Percentiles rank a stretch among this genome's conserved stretches.
Conservation (phyloP, 2,329 filamentous ascomycete species). For the Colletotrichum destructivum region DNA sequence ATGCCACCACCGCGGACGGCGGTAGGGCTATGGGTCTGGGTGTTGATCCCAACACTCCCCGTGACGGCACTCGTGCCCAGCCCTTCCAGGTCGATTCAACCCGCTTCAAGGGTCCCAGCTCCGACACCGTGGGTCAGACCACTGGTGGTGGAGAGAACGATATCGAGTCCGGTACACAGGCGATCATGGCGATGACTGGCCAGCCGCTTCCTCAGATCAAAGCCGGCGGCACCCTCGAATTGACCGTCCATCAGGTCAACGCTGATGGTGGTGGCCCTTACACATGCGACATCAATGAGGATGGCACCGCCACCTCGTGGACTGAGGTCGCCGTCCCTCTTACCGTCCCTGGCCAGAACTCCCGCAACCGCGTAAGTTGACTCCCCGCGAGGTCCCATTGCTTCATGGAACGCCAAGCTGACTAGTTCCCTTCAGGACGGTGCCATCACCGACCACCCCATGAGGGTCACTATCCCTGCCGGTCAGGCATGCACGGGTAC, state of each 20-base stretch:
- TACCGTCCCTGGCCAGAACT: slow-evolving; percentile 66
- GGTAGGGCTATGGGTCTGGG: slow-evolving; percentile 68
- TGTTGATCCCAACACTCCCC: slow-evolving; percentile 69
- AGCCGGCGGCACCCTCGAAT: slow-evolving; percentile 68
- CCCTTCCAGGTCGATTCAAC: slow-evolving; percentile 77
- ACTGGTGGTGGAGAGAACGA: slow-evolving; percentile 70
- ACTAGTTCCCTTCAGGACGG: slow-evolving; percentile 49
- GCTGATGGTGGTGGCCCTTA: slow-evolving; percentile 57
- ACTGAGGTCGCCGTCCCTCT: slow-evolving; percentile 64
- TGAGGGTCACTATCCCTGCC: slow-evolving; percentile 67
- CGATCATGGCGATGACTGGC: slow-evolving; percentile 72
- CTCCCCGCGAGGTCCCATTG: no score
- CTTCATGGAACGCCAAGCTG: not conserved
- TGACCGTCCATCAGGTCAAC: slow-evolving; percentile 60
- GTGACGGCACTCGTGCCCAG: slow-evolving; percentile 71
- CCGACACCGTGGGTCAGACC: slow-evolving; percentile 71
- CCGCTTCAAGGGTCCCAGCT: slow-evolving; percentile 69
- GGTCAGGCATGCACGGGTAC: slow-evolving; percentile 69
- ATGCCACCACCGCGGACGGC: slow-evolving; percentile 70
- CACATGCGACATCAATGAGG: slow-evolving; percentile 70
- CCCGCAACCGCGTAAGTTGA: slow-evolving; percentile 56
- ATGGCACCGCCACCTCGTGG: slow-evolving; percentile 67
- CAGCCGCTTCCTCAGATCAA: slow-evolving; percentile 71
- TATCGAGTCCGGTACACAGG: slow-evolving; percentile 68
- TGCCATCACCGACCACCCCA: slow-evolving; percentile 58